Evolutionary conservation across 345 rosid genomes (phyloP).

Genomic region (Populus simonii): DNA sequence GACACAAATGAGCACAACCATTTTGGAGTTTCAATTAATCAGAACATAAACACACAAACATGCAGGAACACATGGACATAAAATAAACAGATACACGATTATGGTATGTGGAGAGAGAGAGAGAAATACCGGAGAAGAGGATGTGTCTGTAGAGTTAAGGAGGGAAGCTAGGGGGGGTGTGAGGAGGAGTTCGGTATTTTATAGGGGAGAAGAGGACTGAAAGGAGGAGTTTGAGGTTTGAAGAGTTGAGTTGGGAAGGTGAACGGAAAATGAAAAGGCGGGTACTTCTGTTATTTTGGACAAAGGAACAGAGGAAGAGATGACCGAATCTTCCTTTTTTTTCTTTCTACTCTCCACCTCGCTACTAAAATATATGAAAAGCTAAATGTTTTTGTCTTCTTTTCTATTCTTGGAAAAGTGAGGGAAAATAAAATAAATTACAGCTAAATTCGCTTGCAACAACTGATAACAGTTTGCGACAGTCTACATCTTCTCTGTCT

Average conservation of each 20-base stretch:
- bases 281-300: neutral
- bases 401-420: too few species aligned
- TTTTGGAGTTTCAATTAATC: neutral
- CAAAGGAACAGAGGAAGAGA: constrained; percentile 6
- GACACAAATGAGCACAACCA: neutral
- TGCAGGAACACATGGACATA: neutral
- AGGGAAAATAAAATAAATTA: too few species aligned
- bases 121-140: neutral
- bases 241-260: neutral
- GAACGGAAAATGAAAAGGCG: neutral
- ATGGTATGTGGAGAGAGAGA: neutral
- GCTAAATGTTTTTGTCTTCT: neutral
- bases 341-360: neutral
- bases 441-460: neutral
- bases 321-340: constrained; percentile 20
- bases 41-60: neutral
- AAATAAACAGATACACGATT: neutral
- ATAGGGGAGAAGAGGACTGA: too few species aligned
- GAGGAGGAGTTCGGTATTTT: too few species aligned
- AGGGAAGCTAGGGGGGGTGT: neutral
- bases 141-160: neutral
- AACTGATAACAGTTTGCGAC: too few species aligned
- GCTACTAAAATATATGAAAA: neutral
- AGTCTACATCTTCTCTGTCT: neutral
- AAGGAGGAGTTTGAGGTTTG: neutral